Percentiles rank a stretch among this genome's conserved stretches.
Evolutionary conservation across 352 stramenopile species (phyloP).

Genomic region (Pythium phragmiticola): DNA sequence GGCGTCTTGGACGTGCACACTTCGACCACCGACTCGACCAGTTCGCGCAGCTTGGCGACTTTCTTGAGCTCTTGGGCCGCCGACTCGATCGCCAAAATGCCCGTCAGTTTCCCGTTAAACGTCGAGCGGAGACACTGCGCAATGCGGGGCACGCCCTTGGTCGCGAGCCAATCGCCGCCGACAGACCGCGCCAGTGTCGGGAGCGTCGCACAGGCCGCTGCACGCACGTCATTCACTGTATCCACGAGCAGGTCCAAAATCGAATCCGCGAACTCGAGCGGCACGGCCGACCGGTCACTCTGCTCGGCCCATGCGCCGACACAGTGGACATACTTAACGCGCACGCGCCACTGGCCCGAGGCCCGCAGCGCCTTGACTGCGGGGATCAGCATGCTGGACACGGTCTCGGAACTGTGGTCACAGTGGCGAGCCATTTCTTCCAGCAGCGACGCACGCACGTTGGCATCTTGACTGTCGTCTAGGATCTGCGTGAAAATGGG

Average conservation of each 20-base stretch:
- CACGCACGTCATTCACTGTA: conserved; percentile 70
- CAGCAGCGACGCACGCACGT: conserved; percentile 71
- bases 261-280: conserved; percentile 66
- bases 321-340: conserved; percentile 85
- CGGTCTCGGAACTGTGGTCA: conserved; percentile 59
- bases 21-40: conserved; percentile 65
- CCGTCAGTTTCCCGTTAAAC: conserved; percentile 73
- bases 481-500: conserved; percentile 83
- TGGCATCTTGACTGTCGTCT: conserved; percentile 77
- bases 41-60: conserved; percentile 64
- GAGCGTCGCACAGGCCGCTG: conserved; percentile 61
- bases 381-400: conserved; percentile 69
- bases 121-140: conserved; percentile 64
- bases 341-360: conserved; percentile 79
- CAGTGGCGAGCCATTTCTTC: conserved; percentile 83
- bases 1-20: conserved; percentile 78
- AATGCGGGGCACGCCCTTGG: conserved; percentile 66
- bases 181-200: conserved; percentile 63
- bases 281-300: conserved; percentile 51
- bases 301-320: conserved; percentile 78
- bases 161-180: conserved; percentile 72
- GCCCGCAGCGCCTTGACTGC: conserved; percentile 62
- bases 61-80: conserved; percentile 58
- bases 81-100: conserved; percentile 64
- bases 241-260: conserved; percentile 71